phyloP scores from a whole-genome alignment of 441 rosid genomes.

The Populus trichocarpa region DNA sequence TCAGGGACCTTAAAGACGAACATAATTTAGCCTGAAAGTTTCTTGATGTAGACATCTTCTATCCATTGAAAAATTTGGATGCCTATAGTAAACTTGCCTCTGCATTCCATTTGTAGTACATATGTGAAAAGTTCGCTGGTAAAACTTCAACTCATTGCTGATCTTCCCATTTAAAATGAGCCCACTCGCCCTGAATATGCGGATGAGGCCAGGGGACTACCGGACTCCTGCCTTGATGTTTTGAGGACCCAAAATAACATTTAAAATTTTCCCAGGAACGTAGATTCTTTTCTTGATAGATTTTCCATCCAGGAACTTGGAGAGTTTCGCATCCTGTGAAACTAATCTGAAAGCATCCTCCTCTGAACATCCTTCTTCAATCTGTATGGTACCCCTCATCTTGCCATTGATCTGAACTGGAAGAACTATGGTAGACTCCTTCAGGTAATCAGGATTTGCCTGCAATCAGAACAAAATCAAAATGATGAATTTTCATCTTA shows the following conservation, averaged over 20 bases:
- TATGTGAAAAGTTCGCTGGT: neutral
- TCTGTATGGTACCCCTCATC: conserved; percentile 84
- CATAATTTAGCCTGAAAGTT: neutral
- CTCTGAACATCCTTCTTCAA: conserved; percentile 84
- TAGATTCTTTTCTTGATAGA: conserved; percentile 70
- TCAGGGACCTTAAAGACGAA: neutral
- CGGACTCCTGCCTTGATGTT: conserved; percentile 45
- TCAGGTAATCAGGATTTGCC: conserved; percentile 69
- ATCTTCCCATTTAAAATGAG: conserved; percentile 2
- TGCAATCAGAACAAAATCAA: conserved; percentile 26
- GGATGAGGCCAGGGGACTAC: conserved; percentile 1
- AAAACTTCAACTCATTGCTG: neutral
- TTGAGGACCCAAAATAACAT: conserved; percentile 63
- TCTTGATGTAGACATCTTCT: neutral
- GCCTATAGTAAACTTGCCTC: neutral
- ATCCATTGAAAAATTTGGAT: neutral
- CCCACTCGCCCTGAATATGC: neutral
- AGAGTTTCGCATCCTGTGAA: conserved; percentile 54
- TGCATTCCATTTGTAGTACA: neutral
- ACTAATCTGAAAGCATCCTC: conserved; percentile 75
- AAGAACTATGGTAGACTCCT: conserved; percentile 54
- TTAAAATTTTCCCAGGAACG: conserved; percentile 86
- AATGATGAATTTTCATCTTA: neutral
- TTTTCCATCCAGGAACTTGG: conserved; percentile 61
- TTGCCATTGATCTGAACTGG: conserved; percentile 98